These are phyloP conservation scores for Malus hybrid DNA, from an alignment of 331 rosid genomes.

Conservation along the genomic window DNA sequence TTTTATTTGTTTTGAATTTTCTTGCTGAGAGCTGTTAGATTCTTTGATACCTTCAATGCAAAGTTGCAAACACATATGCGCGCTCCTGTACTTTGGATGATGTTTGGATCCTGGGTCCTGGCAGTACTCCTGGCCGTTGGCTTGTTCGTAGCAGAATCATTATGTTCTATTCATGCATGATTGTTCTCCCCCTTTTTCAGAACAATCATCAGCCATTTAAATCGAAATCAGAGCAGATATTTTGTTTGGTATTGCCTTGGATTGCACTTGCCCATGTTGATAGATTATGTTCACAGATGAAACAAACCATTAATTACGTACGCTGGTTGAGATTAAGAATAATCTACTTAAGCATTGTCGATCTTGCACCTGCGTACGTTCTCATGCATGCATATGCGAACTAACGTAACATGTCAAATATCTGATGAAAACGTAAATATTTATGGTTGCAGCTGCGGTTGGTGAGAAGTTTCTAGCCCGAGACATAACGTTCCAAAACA, in stretches of 20 bases:
- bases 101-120: no score
- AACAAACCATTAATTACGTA: not conserved
- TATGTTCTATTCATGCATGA: not conserved
- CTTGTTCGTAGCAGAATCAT: not conserved
- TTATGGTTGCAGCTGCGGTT: slow-evolving; percentile 47
- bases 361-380: not conserved
- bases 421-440: not conserved
- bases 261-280: not conserved
- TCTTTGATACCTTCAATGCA: not conserved
- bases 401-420: not conserved
- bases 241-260: not conserved
- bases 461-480: slow-evolving; percentile 58
- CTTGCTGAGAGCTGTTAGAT: not conserved
- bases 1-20: not conserved
- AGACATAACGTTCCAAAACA: slow-evolving; percentile 68
- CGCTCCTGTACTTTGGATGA: not conserved
- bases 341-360: no score
- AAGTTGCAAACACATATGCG: not conserved
- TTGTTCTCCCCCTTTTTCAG: not conserved
- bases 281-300: not conserved
- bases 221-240: not conserved
- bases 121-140: not conserved
- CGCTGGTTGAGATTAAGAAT: no score
- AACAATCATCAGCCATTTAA: not conserved
- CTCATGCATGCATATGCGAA: not conserved